Conservation (phyloP, 108 stramenopile species). For the Epipyxis sp. region DNA sequence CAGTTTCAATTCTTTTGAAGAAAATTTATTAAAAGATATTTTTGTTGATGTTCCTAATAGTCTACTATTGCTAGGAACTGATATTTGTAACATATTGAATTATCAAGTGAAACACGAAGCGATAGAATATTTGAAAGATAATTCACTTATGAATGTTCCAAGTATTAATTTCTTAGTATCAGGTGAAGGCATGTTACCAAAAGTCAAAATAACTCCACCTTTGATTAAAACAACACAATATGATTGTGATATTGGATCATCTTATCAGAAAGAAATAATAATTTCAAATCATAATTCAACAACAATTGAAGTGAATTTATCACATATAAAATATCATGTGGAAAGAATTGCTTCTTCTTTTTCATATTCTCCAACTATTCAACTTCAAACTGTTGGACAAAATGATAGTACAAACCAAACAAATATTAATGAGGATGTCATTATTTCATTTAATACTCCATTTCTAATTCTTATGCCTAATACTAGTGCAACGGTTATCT, state of each 20-base stretch:
- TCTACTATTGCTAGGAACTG: not conserved
- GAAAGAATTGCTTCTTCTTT: not conserved
- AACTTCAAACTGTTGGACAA: not conserved
- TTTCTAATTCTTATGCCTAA: slow-evolving; percentile 2
- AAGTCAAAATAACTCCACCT: not conserved
- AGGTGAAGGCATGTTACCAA: not conserved
- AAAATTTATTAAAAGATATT: not conserved
- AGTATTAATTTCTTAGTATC: not conserved
- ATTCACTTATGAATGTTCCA: not conserved
- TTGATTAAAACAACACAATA: not conserved
- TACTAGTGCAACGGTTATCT: not conserved
- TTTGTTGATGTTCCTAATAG: slow-evolving; percentile 1
- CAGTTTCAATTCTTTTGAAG: not conserved
- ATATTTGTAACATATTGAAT: not conserved
- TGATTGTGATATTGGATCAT: not conserved
- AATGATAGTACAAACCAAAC: not conserved
- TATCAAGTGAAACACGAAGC: slow-evolving; percentile 27
- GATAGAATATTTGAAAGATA: slow-evolving; percentile 15
- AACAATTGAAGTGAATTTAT: not conserved
- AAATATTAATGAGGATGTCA: not conserved
- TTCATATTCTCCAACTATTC: no score
- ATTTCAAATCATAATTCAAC: not conserved
- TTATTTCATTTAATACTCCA: not conserved
- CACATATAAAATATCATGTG: not conserved
- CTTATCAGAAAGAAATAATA: not conserved